Percentiles rank a stretch among this genome's conserved stretches.
These are phyloP conservation scores for Austroboletus novae-zelandiae DNA, from an alignment of 1,284 basidiomycete species.

Conservation along the genomic window DNA sequence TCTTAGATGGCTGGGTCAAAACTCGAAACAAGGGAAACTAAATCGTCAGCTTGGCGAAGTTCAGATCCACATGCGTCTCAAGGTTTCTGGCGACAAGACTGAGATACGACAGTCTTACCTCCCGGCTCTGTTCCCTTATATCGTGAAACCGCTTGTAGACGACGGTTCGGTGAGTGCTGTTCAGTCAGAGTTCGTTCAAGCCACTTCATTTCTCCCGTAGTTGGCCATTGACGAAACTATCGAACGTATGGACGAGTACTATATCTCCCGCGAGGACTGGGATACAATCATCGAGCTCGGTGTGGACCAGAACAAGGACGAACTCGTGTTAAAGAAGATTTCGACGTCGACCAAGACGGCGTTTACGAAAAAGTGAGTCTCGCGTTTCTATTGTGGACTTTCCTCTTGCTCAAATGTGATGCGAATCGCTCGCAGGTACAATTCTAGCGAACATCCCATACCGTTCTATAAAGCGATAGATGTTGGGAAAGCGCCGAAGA, in stretches of 20 bases:
- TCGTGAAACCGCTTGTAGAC: conserved; percentile 79
- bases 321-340: conserved; percentile 80
- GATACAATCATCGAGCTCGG: conserved; percentile 94
- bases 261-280: conserved; percentile 92
- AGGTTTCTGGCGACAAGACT: conserved; percentile 83
- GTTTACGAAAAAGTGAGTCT: conserved; percentile 76
- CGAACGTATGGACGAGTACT: conserved; percentile 91
- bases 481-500: conserved; percentile 76
- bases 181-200: background rate
- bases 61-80: conserved; percentile 93
- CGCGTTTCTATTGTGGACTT: background rate
- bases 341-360: conserved; percentile 77
- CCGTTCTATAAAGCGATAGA: conserved; percentile 86
- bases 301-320: conserved; percentile 76
- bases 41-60: conserved; percentile 83
- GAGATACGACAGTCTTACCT: conserved; percentile 93
- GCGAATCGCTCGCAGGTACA: conserved; percentile 61
- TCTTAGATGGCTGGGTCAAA: conserved; percentile 88
- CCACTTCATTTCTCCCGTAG: conserved; percentile 38
- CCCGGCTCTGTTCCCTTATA: conserved; percentile 76
- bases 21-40: conserved; percentile 89
- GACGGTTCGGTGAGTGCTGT: conserved; percentile 55
- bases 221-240: conserved; percentile 83
- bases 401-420: background rate
- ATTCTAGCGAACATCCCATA: conserved; percentile 83